Conservation (phyloP, 352 stramenopile species). For the Pelagophyceae sp. region DNA sequence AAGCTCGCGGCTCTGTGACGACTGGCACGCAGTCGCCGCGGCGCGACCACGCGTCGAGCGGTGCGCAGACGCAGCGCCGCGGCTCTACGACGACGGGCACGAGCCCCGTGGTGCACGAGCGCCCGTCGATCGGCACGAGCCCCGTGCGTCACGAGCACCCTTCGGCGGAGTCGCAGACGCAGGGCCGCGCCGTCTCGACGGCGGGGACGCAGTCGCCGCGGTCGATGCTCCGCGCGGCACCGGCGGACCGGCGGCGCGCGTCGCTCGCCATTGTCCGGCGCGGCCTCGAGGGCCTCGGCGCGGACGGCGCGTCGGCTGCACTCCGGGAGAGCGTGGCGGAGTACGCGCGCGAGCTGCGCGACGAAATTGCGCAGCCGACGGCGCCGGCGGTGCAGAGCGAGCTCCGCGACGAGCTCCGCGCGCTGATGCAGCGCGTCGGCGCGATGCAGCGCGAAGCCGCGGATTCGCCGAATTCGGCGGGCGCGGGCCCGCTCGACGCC, state of each 20-base stretch:
- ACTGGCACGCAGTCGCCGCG: too few relatives aligned
- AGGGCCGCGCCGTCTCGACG: too few relatives aligned
- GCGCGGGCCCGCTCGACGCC: neutral
- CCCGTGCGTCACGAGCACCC: too few relatives aligned
- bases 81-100: too few relatives aligned
- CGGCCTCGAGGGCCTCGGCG: constrained; percentile 70
- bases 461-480: neutral
- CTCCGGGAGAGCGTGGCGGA: neutral
- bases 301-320: constrained; percentile 37
- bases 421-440: neutral
- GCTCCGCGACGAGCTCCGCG: neutral
- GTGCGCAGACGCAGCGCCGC: too few relatives aligned
- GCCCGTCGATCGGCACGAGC: too few relatives aligned
- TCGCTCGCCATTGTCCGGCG: constrained; percentile 38
- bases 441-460: neutral
- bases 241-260: neutral
- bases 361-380: neutral
- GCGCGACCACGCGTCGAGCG: too few relatives aligned
- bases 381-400: neutral
- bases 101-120: too few relatives aligned
- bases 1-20: too few relatives aligned
- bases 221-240: too few relatives aligned
- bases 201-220: too few relatives aligned
- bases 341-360: neutral
- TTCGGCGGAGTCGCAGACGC: too few relatives aligned